A percentile compares a stretch with the other conserved stretches of the same genome.
Evolutionary conservation across 108 stramenopile genomes (phyloP).

Genomic region (Fistulifera solaris): DNA sequence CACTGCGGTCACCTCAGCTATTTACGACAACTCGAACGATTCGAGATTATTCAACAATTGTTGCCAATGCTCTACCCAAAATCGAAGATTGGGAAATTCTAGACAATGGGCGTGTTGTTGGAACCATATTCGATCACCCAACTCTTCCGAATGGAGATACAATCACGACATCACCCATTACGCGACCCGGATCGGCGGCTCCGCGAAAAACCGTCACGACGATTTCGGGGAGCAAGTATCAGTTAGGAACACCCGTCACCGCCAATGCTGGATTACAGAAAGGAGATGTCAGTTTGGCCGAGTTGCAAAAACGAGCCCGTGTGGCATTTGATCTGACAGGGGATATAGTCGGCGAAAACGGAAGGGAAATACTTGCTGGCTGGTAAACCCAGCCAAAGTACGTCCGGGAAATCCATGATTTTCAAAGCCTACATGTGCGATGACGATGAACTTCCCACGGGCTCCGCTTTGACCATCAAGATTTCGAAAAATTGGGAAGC

Average conservation of each 20-base stretch:
- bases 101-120: conserved; percentile 45
- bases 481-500: conserved; percentile 52
- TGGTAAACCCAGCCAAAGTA: conserved; percentile 43
- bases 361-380: conserved; percentile 39
- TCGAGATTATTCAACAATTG: no score
- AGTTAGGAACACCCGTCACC: conserved; percentile 32
- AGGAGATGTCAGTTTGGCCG: conserved; percentile 2
- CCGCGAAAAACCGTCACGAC: conserved; percentile 48
- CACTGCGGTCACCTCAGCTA: no score
- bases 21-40: no score
- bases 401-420: conserved; percentile 41
- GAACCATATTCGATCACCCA: conserved; percentile 59
- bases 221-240: conserved; percentile 63
- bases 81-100: conserved; percentile 70
- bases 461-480: conserved; percentile 33
- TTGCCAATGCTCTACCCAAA: conserved; percentile 17
- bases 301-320: conserved; percentile 11
- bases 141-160: conserved; percentile 67
- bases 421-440: conserved; percentile 38
- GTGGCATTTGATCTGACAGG: conserved; percentile 33
- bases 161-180: conserved; percentile 62
- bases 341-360: conserved; percentile 40
- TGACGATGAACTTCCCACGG: conserved; percentile 26
- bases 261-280: conserved; percentile 3
- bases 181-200: conserved; percentile 28